Base-by-base conservation (phyloP, 2,329 filamentous ascomycete species). In the Calonectria montana region DNA sequence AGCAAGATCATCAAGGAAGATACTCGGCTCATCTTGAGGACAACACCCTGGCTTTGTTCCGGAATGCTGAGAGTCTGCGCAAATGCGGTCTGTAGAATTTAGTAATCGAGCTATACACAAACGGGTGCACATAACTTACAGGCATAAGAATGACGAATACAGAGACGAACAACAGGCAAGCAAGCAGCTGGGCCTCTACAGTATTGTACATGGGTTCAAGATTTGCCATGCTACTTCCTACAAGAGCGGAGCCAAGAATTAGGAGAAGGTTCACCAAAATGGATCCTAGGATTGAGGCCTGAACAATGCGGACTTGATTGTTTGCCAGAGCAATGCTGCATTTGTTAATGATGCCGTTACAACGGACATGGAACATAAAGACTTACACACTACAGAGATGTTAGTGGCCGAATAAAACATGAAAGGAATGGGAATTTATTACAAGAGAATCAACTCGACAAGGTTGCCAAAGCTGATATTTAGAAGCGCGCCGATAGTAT, bases 161-260 rank as follows among this genome's bases (percentile, higher is more conserved):
- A 1, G 83, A 84, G 3, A 84, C 81, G 7, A 83, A 82, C 1
- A 84, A 76, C 1, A 84, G 79, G 37, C 80, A 81, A 5, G 81
- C 81, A 1, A 84, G 69, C 2, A 84, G 78, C 67, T 84, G 82
- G 0, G 82, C 81, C 41, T 82, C 83, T 13, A 78, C 75, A 6
- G 76, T 76, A 63, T 80, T 81, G 69, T 80, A 79, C 16, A 85
- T 83, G 78, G 94, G 91, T 81, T 94, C 92, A 76, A 90, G 88
- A 79, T 90, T 93, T 62, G 91, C 89, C 39, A 94, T 85, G 63
- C 92, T 92, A 73, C 92, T 93, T 7, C 93, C 84, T 1, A 94
- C 82, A 76, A 95, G 94, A 37, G 91, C 91, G 89, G 94, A 94
- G 72, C 93, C 94, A 59, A 95, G 86, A 74, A 95, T 94, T 39